A percentile compares a stretch with the other conserved stretches of the same genome.
Conservation (phyloP, 1,284 basidiomycete genomes). For the Uromyces viciae-fabae region DNA sequence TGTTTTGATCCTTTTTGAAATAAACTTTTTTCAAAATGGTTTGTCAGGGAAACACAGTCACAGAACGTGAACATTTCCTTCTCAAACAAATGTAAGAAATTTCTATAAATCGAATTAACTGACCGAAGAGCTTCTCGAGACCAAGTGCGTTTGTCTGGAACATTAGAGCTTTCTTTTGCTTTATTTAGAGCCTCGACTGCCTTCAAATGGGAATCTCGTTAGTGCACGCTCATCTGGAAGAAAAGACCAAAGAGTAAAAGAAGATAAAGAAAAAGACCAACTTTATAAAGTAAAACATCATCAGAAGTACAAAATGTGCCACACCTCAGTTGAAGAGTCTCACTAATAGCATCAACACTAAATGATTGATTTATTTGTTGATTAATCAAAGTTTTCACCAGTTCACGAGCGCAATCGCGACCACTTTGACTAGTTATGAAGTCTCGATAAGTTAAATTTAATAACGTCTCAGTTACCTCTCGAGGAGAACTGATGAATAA, state of each 20-base stretch:
- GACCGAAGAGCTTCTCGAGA: slow-evolving; percentile 77
- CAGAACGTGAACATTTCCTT: slow-evolving; percentile 29
- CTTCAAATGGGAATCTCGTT: slow-evolving; percentile 56
- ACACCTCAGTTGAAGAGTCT: slow-evolving; percentile 86
- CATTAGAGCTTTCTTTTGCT: slow-evolving; percentile 74
- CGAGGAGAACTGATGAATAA: slow-evolving; percentile 63
- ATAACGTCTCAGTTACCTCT: slow-evolving; percentile 58
- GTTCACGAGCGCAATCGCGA: slow-evolving; percentile 73
- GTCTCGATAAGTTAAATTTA: slow-evolving; percentile 72
- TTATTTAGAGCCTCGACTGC: slow-evolving; percentile 89
- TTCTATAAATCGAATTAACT: slow-evolving; percentile 45
- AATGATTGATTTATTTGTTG: slow-evolving; percentile 95
- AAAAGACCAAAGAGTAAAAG: neutral
- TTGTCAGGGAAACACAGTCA: slow-evolving; percentile 43
- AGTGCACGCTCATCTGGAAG: too few relatives aligned
- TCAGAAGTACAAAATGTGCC: slow-evolving; percentile 97
- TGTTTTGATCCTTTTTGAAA: slow-evolving; percentile 82
- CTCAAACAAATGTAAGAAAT: slow-evolving; percentile 15
- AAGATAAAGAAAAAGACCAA: slow-evolving; percentile 50
- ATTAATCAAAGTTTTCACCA: slow-evolving; percentile 93
- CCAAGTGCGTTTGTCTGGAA: slow-evolving; percentile 68
- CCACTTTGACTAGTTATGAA: slow-evolving; percentile 78
- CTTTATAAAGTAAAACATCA: slow-evolving; percentile 97
- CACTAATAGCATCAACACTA: slow-evolving; percentile 91
- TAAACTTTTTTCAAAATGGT: slow-evolving; percentile 60